Conservation (phyloP, 2,329 filamentous ascomycete species). For the Xylaria sp. region DNA sequence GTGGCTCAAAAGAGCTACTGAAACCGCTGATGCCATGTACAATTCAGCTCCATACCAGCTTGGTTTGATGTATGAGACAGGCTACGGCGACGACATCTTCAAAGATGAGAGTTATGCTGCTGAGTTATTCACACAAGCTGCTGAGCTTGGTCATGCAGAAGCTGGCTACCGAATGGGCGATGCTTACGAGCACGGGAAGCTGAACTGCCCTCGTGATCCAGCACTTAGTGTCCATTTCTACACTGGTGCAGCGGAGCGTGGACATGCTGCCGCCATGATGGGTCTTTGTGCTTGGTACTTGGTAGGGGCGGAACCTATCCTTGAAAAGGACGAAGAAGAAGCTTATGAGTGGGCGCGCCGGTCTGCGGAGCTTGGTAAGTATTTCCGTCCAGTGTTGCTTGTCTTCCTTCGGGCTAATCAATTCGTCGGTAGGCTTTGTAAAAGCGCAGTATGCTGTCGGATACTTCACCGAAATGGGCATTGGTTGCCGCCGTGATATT, state of each 20-base stretch:
- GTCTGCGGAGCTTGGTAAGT: constrained; percentile 85
- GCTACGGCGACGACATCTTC: constrained; percentile 96
- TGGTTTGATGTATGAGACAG: constrained; percentile 86
- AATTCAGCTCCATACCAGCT: constrained; percentile 93
- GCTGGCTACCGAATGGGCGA: constrained; percentile 92
- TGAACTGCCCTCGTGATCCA: constrained; percentile 89
- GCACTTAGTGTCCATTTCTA: constrained; percentile 97
- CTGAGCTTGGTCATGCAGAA: constrained; percentile 88
- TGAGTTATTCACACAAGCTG: constrained; percentile 92
- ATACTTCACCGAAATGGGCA: constrained; percentile 99
- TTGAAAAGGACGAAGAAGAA: constrained; percentile 95
- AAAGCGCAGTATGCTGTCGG: constrained; percentile 94
- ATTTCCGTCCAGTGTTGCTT: constrained; percentile 8
- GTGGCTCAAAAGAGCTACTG: constrained; percentile 93
- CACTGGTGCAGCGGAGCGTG: constrained; percentile 86
- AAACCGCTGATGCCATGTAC: constrained; percentile 90
- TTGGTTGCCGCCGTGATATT: constrained; percentile 93
- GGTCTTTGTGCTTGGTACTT: constrained; percentile 98
- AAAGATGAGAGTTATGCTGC: constrained; percentile 90
- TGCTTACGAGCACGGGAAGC: constrained; percentile 91
- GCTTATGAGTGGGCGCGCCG: constrained; percentile 95
- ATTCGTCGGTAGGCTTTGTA: constrained; percentile 63
- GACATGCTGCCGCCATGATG: constrained; percentile 94
- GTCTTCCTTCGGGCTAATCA: constrained; percentile 35
- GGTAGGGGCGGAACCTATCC: constrained; percentile 88